Evolutionary conservation across 2,329 filamentous ascomycete genomes (phyloP).

Genomic region (Waltergamsia citrina): DNA sequence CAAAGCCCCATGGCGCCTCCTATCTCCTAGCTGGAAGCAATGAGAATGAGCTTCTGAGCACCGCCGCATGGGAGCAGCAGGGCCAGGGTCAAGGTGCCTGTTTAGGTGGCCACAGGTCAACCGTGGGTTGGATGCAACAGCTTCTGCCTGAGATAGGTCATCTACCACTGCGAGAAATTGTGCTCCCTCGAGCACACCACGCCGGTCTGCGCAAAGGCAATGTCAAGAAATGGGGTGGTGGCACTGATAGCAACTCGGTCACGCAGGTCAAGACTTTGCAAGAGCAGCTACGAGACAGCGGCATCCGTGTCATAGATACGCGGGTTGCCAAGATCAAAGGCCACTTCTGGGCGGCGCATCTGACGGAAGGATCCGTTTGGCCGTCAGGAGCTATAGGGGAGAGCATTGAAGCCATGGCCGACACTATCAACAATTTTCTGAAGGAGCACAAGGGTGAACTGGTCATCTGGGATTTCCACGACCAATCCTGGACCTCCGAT

Average conservation of each 20-base stretch:
- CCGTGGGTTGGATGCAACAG: conserved; percentile 17
- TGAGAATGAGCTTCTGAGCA: conserved; percentile 17
- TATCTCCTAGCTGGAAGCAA: conserved; percentile 20
- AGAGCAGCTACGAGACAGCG: conserved; percentile 16
- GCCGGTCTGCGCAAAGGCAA: conserved; percentile 14
- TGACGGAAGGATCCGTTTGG: conserved; percentile 8
- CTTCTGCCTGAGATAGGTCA: conserved; percentile 14
- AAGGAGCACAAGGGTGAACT: conserved; percentile 18
- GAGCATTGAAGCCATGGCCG: conserved; percentile 14
- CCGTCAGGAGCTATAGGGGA: conserved; percentile 14
- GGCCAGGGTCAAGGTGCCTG: too few relatives aligned
- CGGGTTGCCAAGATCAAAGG: conserved; percentile 1
- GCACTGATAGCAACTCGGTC: conserved; percentile 7
- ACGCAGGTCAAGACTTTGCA: conserved; percentile 14
- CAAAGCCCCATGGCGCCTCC: too few relatives aligned
- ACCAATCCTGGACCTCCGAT: not conserved
- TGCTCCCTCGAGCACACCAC: conserved; percentile 20
- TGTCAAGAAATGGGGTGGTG: conserved; percentile 5
- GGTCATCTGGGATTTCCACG: conserved; percentile 20
- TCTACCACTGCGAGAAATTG: conserved; percentile 16
- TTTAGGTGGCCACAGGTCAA: too few relatives aligned
- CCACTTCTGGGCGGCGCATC: conserved; percentile 8
- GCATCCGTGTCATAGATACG: conserved; percentile 6
- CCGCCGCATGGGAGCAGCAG: conserved; percentile 4
- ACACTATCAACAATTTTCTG: conserved; percentile 18